Evolutionary conservation across 169 alveolate species (phyloP).

Genomic region (Plasmodium adleri): DNA sequence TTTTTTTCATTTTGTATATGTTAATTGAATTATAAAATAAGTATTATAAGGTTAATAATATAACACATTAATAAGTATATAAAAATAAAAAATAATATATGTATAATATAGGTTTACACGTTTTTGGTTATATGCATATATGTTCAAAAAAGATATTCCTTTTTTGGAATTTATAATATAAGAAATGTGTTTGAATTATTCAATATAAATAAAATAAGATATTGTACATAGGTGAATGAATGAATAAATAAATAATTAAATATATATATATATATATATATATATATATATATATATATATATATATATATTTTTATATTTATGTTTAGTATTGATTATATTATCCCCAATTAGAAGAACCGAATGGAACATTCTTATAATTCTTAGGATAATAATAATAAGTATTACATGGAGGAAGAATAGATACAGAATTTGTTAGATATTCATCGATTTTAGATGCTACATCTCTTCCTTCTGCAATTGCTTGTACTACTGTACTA

Average conservation of each 20-base stretch:
- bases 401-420: constrained; percentile 70
- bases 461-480: constrained; percentile 81
- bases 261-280: background rate
- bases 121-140: no score
- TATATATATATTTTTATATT: background rate
- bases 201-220: no score
- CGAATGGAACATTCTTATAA: constrained; percentile 40
- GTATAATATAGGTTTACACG: no score
- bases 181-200: no score
- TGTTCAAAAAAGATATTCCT: no score
- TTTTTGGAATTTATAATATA: no score
- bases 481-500: constrained; percentile 83
- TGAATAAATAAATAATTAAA: background rate
- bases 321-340: background rate
- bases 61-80: background rate
- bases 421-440: constrained; percentile 60
- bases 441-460: constrained; percentile 78
- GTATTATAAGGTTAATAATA: no score
- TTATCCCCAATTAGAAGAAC: constrained; percentile 67
- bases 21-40: no score
- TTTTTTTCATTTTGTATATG: no score
- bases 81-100: background rate
- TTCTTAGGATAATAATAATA: constrained; percentile 66
- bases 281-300: constrained; percentile 3
- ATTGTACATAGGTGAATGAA: no score